These are phyloP conservation scores for Monilinia polystroma DNA, from an alignment of 2,329 filamentous ascomycete species.

Conservation along the genomic window DNA sequence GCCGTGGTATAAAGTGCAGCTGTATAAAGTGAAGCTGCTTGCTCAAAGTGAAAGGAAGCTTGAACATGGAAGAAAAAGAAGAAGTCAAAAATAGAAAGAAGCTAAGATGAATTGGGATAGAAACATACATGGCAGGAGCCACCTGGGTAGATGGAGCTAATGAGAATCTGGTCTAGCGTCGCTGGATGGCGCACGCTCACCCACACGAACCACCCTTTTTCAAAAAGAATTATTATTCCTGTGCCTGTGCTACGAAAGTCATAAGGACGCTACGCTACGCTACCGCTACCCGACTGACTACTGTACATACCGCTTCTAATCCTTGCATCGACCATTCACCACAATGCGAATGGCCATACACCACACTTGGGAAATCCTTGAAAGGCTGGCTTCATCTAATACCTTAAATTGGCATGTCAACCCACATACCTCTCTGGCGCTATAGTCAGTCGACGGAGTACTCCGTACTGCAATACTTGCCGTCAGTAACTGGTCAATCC, in stretches of 20 bases:
- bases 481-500: too few species aligned
- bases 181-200: background rate
- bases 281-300: too few species aligned
- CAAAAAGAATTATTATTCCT: too few species aligned
- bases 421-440: too few species aligned
- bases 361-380: background rate
- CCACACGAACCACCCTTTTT: background rate
- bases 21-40: background rate
- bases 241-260: too few species aligned
- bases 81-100: constrained; percentile 5
- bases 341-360: too few species aligned
- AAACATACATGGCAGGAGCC: background rate
- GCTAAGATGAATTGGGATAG: background rate
- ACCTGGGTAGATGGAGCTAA: background rate
- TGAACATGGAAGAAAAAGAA: background rate
- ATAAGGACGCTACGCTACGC: too few species aligned
- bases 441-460: too few species aligned
- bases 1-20: background rate
- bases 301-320: too few species aligned
- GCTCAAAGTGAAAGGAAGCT: background rate
- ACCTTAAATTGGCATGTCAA: background rate
- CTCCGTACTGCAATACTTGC: too few species aligned
- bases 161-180: background rate
- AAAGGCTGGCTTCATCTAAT: constrained; percentile 5
- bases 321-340: too few species aligned